phyloP scores from a whole-genome alignment of 2,329 filamentous ascomycete genomes.

The Phaeomoniella chlamydospora region DNA sequence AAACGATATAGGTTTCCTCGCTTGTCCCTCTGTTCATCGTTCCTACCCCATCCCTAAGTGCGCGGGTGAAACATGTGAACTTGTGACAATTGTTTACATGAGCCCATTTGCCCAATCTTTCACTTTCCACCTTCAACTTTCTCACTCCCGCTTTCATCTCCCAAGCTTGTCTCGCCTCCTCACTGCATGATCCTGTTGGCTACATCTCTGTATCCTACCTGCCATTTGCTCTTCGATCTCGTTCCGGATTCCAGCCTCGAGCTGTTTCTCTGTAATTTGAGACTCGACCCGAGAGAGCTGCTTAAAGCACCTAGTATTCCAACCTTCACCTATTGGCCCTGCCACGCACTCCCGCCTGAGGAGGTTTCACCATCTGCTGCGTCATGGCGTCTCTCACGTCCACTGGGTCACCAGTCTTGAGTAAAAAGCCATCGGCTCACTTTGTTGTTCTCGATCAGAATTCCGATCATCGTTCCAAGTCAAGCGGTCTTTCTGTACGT shows the following conservation, averaged over 20 bases:
- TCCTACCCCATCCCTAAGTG: too few relatives aligned
- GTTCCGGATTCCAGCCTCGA: constrained; percentile 1
- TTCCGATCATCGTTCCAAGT: background rate
- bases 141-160: too few relatives aligned
- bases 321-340: constrained; percentile 13
- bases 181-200: too few relatives aligned
- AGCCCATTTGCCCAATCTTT: too few relatives aligned
- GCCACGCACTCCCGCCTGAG: background rate
- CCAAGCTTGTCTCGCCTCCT: too few relatives aligned
- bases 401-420: constrained; percentile 1
- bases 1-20: too few relatives aligned
- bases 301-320: background rate
- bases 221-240: constrained; percentile 4
- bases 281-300: background rate
- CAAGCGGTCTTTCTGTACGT: background rate
- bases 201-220: background rate
- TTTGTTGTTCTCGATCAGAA: constrained; percentile 2
- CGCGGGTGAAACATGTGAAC: too few relatives aligned
- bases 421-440: constrained; percentile 2
- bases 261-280: background rate
- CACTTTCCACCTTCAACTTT: too few relatives aligned
- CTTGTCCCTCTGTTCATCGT: too few relatives aligned
- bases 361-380: background rate
- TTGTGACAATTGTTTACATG: too few relatives aligned
- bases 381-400: constrained; percentile 1